Percentiles rank a stretch among this genome's conserved stretches.
Conservation (phyloP, 768 basidiomycete genomes). For the Lepiota brunneoincarnata region DNA sequence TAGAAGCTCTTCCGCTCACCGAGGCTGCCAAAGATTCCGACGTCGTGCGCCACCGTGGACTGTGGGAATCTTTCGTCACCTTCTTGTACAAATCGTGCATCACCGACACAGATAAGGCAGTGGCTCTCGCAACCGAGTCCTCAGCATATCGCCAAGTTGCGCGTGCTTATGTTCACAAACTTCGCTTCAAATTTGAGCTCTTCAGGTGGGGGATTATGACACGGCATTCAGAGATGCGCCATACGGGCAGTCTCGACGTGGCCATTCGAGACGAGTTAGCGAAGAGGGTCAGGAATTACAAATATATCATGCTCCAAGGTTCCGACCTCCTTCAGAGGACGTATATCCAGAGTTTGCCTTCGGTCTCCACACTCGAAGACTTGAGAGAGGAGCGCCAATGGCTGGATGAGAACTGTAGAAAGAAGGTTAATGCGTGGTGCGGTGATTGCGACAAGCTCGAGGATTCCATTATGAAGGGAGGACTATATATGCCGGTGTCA, state of each 20-base stretch:
- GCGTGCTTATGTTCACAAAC: slow-evolving; percentile 44
- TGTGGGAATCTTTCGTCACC: slow-evolving; percentile 45
- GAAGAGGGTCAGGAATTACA: no score
- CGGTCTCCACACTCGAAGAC: not conserved
- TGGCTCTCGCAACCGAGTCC: slow-evolving; percentile 43
- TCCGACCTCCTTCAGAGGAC: not conserved
- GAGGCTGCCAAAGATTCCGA: slow-evolving; percentile 10
- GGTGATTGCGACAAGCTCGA: not conserved
- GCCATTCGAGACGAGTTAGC: no score
- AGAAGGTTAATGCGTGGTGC: not conserved
- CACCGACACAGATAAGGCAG: slow-evolving; percentile 45
- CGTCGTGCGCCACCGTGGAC: slow-evolving; percentile 25
- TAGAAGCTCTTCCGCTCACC: slow-evolving; percentile 27
- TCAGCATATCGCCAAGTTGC: slow-evolving; percentile 53
- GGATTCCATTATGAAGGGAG: not conserved
- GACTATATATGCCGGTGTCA: slow-evolving; percentile 5
- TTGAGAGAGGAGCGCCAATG: not conserved
- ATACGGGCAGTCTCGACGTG: not conserved
- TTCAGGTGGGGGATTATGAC: slow-evolving; percentile 19
- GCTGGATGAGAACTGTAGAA: not conserved
- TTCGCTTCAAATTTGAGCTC: slow-evolving; percentile 41
- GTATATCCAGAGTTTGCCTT: slow-evolving; percentile 11
- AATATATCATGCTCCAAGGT: no score
- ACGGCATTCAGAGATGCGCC: slow-evolving; percentile 23
- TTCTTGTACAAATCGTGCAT: slow-evolving; percentile 48